Percentiles rank a stretch among this genome's conserved stretches.
phyloP scores from a whole-genome alignment of 805 yeast genomes.

The Starmerella vaccinii region DNA sequence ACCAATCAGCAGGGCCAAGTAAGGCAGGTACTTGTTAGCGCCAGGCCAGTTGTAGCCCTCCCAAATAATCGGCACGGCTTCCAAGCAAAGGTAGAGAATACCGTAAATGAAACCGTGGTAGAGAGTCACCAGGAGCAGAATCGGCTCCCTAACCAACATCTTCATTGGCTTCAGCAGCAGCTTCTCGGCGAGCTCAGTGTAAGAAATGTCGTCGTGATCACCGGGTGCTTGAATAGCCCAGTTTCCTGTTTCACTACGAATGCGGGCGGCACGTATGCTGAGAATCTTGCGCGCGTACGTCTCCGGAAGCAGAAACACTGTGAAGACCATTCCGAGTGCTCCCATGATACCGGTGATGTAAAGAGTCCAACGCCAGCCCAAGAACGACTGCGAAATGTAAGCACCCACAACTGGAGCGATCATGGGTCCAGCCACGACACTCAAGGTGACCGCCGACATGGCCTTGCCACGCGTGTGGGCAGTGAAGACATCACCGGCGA shows the following conservation, averaged over 20 bases:
- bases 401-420: conserved; percentile 72
- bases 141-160: conserved; percentile 34
- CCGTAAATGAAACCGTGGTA: conserved; percentile 37
- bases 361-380: conserved; percentile 80
- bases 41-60: conserved; percentile 53
- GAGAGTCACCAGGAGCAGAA: conserved; percentile 31
- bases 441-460: conserved; percentile 56
- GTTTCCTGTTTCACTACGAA: conserved; percentile 61
- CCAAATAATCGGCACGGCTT: conserved; percentile 34
- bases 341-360: conserved; percentile 60
- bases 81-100: conserved; percentile 33
- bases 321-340: conserved; percentile 34
- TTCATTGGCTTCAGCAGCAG: conserved; percentile 27
- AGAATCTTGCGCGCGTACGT: conserved; percentile 63
- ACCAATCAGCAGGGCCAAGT: conserved; percentile 67
- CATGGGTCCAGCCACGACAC: conserved; percentile 63
- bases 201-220: conserved; percentile 34
- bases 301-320: conserved; percentile 46
- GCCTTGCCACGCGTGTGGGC: conserved; percentile 64
- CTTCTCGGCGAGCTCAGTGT: conserved; percentile 35
- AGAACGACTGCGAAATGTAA: conserved; percentile 46
- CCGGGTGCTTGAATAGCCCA: conserved; percentile 71
- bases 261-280: conserved; percentile 48
- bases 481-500: conserved; percentile 71
- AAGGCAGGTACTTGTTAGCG: conserved; percentile 59